Percentiles rank a stretch among this genome's conserved stretches.
Evolutionary conservation across 1,284 basidiomycete species (phyloP).

Genomic region (Phlebopus sp.): DNA sequence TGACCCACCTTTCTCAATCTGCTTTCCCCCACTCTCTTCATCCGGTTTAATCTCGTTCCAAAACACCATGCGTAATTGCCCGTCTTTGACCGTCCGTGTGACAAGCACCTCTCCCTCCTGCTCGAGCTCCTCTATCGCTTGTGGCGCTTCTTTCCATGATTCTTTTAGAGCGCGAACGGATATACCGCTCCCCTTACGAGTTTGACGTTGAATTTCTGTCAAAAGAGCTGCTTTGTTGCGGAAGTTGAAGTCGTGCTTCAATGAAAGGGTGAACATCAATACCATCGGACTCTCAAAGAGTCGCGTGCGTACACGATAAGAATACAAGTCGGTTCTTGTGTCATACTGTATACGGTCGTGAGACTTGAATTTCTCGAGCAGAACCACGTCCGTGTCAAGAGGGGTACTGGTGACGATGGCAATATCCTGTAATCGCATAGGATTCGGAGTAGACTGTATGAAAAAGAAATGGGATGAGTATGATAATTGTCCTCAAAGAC

Average conservation of each 20-base stretch:
- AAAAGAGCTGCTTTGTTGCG: constrained; percentile 79
- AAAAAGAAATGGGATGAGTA: not conserved
- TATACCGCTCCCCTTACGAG: constrained; percentile 76
- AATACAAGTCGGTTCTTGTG: constrained; percentile 79
- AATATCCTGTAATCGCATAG: constrained; percentile 82
- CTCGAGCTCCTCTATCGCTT: constrained; percentile 81
- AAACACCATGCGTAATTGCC: constrained; percentile 83
- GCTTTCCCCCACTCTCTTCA: constrained; percentile 63
- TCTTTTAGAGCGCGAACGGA: constrained; percentile 84
- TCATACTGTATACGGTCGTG: constrained; percentile 82
- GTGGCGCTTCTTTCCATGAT: constrained; percentile 83
- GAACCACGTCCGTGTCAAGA: constrained; percentile 65
- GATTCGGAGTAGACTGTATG: constrained; percentile 64
- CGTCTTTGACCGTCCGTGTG: constrained; percentile 80
- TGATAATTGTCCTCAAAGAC: too few relatives aligned
- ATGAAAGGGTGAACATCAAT: constrained; percentile 8
- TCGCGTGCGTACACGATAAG: constrained; percentile 62
- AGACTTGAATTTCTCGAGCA: constrained; percentile 74
- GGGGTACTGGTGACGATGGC: constrained; percentile 77
- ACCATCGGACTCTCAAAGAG: not conserved
- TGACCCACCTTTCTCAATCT: constrained; percentile 75
- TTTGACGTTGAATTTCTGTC: constrained; percentile 78
- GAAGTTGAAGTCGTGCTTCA: constrained; percentile 83
- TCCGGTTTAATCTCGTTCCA: constrained; percentile 85
- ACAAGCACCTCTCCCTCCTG: constrained; percentile 86